These are phyloP conservation scores for Fusarium sp. DNA, from an alignment of 2,329 filamentous ascomycete species.

Conservation along the genomic window DNA sequence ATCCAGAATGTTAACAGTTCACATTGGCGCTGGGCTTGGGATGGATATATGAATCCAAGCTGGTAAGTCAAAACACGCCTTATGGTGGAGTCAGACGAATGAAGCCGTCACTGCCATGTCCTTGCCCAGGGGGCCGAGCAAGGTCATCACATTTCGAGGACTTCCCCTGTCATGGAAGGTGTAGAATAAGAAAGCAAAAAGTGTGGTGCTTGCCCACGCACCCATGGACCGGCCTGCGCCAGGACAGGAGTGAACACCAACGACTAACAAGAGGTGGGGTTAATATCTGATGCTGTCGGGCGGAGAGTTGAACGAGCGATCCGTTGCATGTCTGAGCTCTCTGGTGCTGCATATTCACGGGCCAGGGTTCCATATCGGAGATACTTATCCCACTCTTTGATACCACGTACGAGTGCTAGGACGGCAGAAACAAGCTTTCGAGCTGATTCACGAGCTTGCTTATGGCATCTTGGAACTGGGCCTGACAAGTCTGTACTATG, in stretches of 20 bases:
- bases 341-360: conserved; percentile 36
- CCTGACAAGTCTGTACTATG: background rate
- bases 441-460: background rate
- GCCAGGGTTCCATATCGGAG: conserved; percentile 26
- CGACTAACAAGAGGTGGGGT: conserved; percentile 34
- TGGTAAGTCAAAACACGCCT: conserved; percentile 28
- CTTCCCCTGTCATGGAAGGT: conserved; percentile 32
- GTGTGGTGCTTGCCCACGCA: conserved; percentile 32
- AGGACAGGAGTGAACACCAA: conserved; percentile 36
- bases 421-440: background rate
- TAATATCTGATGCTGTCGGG: conserved; percentile 19
- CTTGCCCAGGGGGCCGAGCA: conserved; percentile 38
- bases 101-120: conserved; percentile 36
- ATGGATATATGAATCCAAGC: conserved; percentile 41
- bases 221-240: conserved; percentile 36
- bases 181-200: conserved; percentile 52
- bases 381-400: conserved; percentile 17
- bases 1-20: background rate
- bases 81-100: conserved; percentile 33
- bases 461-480: background rate
- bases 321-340: conserved; percentile 40
- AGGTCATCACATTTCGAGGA: conserved; percentile 31
- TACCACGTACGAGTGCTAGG: background rate
- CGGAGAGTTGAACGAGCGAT: conserved; percentile 38
- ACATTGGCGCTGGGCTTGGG: conserved; percentile 30